phyloP scores from a whole-genome alignment of 148 eudicot species.

The Rhododendron molle region DNA sequence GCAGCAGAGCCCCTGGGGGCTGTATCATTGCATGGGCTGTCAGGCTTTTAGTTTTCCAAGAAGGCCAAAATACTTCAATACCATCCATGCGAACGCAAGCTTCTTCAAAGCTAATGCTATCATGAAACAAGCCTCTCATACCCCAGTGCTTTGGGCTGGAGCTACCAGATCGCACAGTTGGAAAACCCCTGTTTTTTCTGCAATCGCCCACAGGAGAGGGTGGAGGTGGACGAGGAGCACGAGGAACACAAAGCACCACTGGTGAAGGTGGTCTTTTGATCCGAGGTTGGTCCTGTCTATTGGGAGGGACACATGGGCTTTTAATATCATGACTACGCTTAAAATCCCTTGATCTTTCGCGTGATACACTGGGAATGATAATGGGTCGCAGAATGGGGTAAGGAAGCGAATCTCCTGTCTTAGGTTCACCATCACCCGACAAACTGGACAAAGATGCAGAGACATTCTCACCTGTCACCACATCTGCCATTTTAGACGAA shows the following conservation, averaged over 20 bases:
- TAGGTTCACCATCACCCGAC: conserved; percentile 67
- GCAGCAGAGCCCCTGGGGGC: conserved; percentile 81
- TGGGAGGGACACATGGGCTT: conserved; percentile 95
- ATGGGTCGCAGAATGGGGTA: conserved; percentile 91
- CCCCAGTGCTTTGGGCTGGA: conserved; percentile 99
- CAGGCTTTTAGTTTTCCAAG: conserved; percentile 81
- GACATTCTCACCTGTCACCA: conserved; percentile 56
- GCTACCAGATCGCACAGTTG: conserved; percentile 96
- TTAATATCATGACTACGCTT: conserved; percentile 69
- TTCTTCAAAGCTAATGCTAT: conserved; percentile 73
- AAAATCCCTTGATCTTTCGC: conserved; percentile 88
- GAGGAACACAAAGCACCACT: conserved; percentile 96
- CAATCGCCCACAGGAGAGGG: conserved; percentile 89
- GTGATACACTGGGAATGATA: conserved; percentile 73
- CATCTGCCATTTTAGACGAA: conserved; percentile 59
- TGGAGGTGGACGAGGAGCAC: conserved; percentile 91
- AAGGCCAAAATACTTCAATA: conserved; percentile 88
- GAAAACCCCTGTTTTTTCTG: conserved; percentile 83
- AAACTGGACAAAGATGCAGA: conserved; percentile 48
- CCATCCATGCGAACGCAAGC: conserved; percentile 75
- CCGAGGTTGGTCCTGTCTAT: conserved; percentile 84
- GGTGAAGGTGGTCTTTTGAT: conserved; percentile 97
- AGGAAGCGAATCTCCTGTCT: conserved; percentile 72
- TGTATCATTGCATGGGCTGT: conserved; percentile 64
- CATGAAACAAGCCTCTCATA: conserved; percentile 80